Conservation (phyloP, 1,284 basidiomycete species). For the Ganoderma meredithae region DNA sequence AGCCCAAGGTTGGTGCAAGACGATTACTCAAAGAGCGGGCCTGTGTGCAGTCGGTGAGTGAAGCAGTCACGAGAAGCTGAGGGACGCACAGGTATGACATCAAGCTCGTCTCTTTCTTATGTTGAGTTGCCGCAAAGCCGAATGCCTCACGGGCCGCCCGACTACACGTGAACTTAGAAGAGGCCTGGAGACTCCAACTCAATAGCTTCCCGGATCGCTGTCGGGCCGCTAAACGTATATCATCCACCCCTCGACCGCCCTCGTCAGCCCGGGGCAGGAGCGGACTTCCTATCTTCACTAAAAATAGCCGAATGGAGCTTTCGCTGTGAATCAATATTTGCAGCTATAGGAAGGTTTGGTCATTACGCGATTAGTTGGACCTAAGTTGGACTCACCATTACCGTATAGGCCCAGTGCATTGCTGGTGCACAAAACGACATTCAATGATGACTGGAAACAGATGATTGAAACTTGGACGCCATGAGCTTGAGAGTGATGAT, state of each 20-base stretch:
- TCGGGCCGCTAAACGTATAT: neutral
- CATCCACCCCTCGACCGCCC: neutral
- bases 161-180: slow-evolving; percentile 2
- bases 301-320: neutral
- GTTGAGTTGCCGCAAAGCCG: slow-evolving; percentile 18
- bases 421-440: neutral
- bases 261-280: neutral
- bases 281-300: neutral
- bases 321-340: neutral
- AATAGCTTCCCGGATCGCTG: neutral
- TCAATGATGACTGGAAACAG: neutral
- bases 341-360: neutral
- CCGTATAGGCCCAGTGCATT: too few species aligned
- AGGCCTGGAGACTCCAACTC: neutral
- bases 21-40: slow-evolving; percentile 2
- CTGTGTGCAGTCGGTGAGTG: slow-evolving; percentile 10
- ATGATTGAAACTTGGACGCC: neutral
- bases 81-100: slow-evolving; percentile 24
- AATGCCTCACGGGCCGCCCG: slow-evolving; percentile 18
- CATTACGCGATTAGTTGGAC: neutral
- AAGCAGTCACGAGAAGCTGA: slow-evolving; percentile 19
- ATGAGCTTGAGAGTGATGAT: neutral
- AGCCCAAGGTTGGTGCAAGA: neutral
- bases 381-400: neutral
- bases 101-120: slow-evolving; percentile 20